phyloP scores from a whole-genome alignment of 73 alveolate genomes.

The Breviolum minutum region DNA sequence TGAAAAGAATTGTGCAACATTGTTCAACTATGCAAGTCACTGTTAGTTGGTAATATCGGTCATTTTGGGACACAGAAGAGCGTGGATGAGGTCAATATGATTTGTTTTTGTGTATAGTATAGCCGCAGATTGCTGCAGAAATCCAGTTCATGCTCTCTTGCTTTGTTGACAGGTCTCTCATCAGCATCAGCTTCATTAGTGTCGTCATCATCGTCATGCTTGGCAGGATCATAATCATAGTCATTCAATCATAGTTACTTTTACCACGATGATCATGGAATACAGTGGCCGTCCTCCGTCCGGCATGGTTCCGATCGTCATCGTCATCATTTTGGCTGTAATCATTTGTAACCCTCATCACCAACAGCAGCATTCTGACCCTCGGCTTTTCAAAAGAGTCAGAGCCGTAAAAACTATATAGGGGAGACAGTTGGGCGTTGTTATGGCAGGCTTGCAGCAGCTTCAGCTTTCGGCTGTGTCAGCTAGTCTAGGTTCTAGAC shows the following conservation, averaged over 20 bases:
- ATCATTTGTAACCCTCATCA: not conserved
- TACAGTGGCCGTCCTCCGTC: no score
- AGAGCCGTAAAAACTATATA: no score
- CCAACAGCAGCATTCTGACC: not conserved
- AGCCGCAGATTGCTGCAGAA: not conserved
- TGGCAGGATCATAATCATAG: not conserved
- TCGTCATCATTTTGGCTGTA: not conserved
- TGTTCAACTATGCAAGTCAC: no score
- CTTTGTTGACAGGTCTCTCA: not conserved
- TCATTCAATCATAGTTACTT: not conserved
- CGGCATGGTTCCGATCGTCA: not conserved
- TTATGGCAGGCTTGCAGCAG: no score
- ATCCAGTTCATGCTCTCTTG: constrained; percentile 1
- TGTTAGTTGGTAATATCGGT: no score
- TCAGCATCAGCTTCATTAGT: not conserved
- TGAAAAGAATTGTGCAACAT: no score
- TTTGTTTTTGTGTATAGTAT: not conserved
- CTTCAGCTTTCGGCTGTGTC: no score
- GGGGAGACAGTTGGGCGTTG: no score
- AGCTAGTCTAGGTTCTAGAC: no score
- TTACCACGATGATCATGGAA: not conserved
- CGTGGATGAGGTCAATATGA: not conserved
- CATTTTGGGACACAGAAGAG: no score
- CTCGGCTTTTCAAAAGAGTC: no score
- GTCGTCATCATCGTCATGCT: not conserved